Percentiles rank a stretch among this genome's conserved stretches.
Conservation (phyloP, 1,284 basidiomycete genomes). For the Fistulinella cinereoalba region DNA sequence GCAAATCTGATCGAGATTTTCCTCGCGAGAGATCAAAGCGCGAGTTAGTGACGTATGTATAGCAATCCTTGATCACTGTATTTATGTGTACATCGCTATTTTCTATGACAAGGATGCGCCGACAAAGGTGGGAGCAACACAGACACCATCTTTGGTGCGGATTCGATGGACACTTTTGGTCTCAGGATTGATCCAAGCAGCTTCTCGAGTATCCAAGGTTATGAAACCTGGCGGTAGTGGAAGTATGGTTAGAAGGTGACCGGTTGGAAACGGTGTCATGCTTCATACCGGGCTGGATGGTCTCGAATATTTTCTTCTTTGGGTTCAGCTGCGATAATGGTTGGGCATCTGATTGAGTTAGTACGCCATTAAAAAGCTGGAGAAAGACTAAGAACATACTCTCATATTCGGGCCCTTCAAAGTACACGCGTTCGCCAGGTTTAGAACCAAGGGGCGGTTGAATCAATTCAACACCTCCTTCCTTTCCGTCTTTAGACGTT, state of each 20-base stretch:
- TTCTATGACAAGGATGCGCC: constrained; percentile 83
- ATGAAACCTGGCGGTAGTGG: constrained; percentile 64
- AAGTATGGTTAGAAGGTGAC: constrained; percentile 4
- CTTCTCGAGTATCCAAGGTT: constrained; percentile 82
- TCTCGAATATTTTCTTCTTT: constrained; percentile 97
- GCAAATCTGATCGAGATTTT: too few species aligned
- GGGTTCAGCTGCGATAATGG: constrained; percentile 87
- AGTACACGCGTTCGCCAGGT: constrained; percentile 90
- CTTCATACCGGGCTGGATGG: constrained; percentile 78
- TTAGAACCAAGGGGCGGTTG: constrained; percentile 83
- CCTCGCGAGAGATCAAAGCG: too few species aligned
- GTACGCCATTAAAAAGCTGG: background rate
- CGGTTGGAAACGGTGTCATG: background rate
- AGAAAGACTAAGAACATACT: constrained; percentile 38
- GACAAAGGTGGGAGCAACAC: constrained; percentile 76
- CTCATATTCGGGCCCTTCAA: constrained; percentile 84
- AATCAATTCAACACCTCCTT: constrained; percentile 88
- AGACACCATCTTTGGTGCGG: constrained; percentile 80
- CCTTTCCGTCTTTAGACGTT: constrained; percentile 84
- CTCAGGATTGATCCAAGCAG: constrained; percentile 85
- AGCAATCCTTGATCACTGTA: background rate
- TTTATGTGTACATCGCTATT: constrained; percentile 1
- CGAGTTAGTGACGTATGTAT: too few species aligned
- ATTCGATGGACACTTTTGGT: constrained; percentile 84
- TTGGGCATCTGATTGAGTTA: constrained; percentile 49